Evolutionary conservation across 2,329 filamentous ascomycete species (phyloP).

Genomic region (Calonectria pseudoreteaudii): DNA sequence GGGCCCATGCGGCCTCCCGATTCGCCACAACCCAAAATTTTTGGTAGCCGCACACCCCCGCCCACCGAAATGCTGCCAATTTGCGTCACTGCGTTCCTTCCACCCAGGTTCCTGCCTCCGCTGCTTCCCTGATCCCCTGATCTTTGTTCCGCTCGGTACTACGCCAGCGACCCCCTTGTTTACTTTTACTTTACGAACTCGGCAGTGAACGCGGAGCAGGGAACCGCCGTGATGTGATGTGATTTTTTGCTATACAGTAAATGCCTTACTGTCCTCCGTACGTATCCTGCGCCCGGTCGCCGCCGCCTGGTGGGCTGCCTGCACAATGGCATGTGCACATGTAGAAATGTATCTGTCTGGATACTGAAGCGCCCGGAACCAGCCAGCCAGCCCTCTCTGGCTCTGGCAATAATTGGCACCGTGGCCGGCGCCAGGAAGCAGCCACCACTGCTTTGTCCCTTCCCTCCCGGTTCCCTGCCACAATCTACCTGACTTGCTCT

Average conservation of each 20-base stretch:
- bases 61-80: neutral
- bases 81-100: slow-evolving; percentile 3
- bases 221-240: neutral
- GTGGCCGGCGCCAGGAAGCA: neutral
- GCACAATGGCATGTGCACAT: neutral
- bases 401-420: neutral
- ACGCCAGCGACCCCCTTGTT: neutral
- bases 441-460: neutral
- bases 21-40: neutral
- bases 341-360: neutral
- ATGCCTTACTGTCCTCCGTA: neutral
- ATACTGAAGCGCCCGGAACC: neutral
- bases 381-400: neutral
- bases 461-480: neutral
- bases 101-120: neutral
- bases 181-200: neutral
- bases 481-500: neutral
- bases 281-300: too few species aligned
- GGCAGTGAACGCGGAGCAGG: neutral
- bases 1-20: neutral
- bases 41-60: slow-evolving; percentile 1
- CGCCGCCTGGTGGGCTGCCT: neutral
- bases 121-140: neutral
- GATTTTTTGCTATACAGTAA: neutral
- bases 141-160: neutral